A percentile compares a stretch with the other conserved stretches of the same genome.
Conservation (phyloP, 1,284 basidiomycete species). For the Heterobasidion parviporum region DNA sequence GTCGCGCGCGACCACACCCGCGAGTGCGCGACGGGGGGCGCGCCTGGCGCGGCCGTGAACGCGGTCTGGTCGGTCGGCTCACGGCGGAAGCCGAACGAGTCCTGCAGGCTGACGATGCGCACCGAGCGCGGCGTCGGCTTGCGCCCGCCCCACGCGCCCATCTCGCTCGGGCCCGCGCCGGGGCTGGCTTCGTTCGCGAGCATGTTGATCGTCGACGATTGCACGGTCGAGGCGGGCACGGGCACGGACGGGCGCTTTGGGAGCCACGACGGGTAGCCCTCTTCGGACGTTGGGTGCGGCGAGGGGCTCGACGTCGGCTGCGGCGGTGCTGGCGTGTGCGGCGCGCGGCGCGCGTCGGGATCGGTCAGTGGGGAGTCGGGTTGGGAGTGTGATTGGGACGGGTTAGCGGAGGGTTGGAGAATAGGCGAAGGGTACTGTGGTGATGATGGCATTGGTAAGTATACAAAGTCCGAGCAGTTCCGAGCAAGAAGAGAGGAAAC, state of each 20-base stretch:
- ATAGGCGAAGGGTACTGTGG: neutral
- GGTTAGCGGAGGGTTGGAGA: neutral
- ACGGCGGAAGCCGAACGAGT: constrained; percentile 27
- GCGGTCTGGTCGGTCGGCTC: constrained; percentile 49
- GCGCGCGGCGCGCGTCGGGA: neutral
- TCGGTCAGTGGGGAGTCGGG: neutral
- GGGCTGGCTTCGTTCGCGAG: constrained; percentile 21
- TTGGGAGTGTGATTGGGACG: neutral
- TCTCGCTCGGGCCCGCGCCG: constrained; percentile 28
- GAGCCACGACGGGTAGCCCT: constrained; percentile 76
- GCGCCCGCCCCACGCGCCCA: constrained; percentile 41
- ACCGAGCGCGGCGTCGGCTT: constrained; percentile 71
- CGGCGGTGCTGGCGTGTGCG: neutral
- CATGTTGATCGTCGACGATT: constrained; percentile 40
- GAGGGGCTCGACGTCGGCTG: constrained; percentile 10
- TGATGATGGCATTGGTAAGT: neutral
- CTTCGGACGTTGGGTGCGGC: constrained; percentile 30
- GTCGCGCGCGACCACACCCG: constrained; percentile 59
- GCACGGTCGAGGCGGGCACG: constrained; percentile 60
- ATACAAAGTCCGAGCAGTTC: neutral
- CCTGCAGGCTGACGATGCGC: constrained; percentile 63
- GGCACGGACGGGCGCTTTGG: constrained; percentile 70
- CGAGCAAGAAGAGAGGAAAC: neutral
- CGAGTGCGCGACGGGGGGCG: constrained; percentile 12
- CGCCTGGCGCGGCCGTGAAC: constrained; percentile 20